Evolutionary conservation across 2,329 filamentous ascomycete genomes (phyloP).

Genomic region (Colletotrichum viniferum): DNA sequence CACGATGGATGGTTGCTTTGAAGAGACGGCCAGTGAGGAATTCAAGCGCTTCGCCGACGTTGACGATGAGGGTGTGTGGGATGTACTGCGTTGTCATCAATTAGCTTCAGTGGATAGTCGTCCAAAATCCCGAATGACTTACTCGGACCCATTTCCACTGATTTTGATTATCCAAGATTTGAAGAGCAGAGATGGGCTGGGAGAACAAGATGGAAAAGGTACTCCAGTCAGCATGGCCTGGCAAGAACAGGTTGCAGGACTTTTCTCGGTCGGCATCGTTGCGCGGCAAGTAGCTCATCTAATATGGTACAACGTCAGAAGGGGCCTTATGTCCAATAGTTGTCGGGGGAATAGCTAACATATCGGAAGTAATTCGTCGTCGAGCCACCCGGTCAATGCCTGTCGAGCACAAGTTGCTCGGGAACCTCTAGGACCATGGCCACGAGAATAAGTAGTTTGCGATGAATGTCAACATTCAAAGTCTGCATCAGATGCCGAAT

Average conservation of each 20-base stretch:
- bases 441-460: background rate
- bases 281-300: background rate
- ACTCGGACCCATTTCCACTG: background rate
- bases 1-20: background rate
- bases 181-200: background rate
- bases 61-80: background rate
- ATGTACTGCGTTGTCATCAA: background rate
- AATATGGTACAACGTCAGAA: rapidly evolving
- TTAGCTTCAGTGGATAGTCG: background rate
- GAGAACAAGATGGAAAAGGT: background rate
- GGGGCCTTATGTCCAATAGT: rapidly evolving
- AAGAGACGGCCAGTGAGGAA: background rate
- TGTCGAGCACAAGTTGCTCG: background rate
- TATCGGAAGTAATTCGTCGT: background rate
- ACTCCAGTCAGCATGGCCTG: background rate
- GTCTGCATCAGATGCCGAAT: background rate
- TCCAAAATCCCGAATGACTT: background rate
- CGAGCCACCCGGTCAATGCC: background rate
- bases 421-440: background rate
- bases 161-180: background rate
- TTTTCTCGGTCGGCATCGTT: background rate
- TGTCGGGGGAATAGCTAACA: background rate
- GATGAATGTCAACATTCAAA: background rate
- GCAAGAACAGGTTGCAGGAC: background rate
- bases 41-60: background rate